Evolutionary conservation across 805 yeast species (phyloP), one percentile per base, ranked within the genome.

Genomic region (Candida hungchunana): DNA sequence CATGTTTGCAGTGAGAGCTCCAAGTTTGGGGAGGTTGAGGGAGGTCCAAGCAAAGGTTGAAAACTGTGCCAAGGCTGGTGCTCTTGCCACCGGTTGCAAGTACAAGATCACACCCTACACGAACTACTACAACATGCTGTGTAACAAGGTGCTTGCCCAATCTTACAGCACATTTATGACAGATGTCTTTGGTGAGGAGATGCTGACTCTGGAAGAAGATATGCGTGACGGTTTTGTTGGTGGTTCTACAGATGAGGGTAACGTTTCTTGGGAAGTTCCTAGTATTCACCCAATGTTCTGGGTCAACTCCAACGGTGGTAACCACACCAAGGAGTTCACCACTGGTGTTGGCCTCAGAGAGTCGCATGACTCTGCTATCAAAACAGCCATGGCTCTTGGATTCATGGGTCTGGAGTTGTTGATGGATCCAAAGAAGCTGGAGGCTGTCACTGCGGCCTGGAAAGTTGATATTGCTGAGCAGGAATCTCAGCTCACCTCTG

Each of bases 21-120:
- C 42, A 9, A 26, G 21, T 8, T 22, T 30, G 21, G 37, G 28
- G n/a, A 33, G 42, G 18, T 17, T 38, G 11, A 38, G 30, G 27
- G 37, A 29, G 17, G 18, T 38, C 6, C 23, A 38, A 10, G 20
- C 25, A 2, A 38, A 38, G 13, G 37, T 38, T 11, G 15, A 22
- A 19, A 38, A 38, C 29, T 38, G 42, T 26, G 32, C 37, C 17
- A 30, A 33, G 20, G 42, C 37, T 14, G 42, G 32, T 26, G 42
- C 42, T 7, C 18, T 38, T 18, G 42, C 42, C n/a, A 38, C 42
- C 4, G 37, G 42, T 3, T 38, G 42, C 19, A 29, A 38, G 32
- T 31, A 31, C 29, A 38, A 38, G 31, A 23, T 38, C 26, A 32
- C 42, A 4, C 29, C 29, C 18, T 25, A 32, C 31, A 33, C 37